Evolutionary conservation across 2,329 filamentous ascomycete species (phyloP).

Genomic region (Microdochium bolleyi): DNA sequence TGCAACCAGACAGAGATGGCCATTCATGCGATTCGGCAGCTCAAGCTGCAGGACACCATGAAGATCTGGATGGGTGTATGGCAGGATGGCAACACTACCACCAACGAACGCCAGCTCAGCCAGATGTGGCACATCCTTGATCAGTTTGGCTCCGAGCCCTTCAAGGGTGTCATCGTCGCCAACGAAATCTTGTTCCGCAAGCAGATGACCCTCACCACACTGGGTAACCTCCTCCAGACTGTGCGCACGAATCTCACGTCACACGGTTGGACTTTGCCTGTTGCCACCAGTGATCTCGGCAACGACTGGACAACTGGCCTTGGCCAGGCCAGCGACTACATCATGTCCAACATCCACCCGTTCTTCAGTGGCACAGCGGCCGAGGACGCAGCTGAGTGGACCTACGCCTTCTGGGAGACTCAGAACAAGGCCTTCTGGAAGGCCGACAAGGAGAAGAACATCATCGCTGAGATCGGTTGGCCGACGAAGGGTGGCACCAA

Average conservation of each 20-base stretch:
- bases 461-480: constrained; percentile 92
- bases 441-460: constrained; percentile 54
- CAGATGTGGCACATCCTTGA: constrained; percentile 84
- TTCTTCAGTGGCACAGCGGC: constrained; percentile 81
- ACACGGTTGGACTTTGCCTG: constrained; percentile 60
- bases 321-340: constrained; percentile 65
- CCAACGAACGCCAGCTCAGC: constrained; percentile 70
- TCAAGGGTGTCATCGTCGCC: constrained; percentile 75
- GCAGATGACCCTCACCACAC: constrained; percentile 57
- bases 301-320: constrained; percentile 74
- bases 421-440: constrained; percentile 61
- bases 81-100: constrained; percentile 77
- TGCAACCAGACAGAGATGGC: constrained; percentile 97
- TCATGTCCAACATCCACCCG: constrained; percentile 96
- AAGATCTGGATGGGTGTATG: constrained; percentile 95
- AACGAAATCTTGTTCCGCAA: constrained; percentile 74
- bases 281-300: constrained; percentile 84
- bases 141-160: constrained; percentile 56
- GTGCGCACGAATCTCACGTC: constrained; percentile 67
- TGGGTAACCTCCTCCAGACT: constrained; percentile 56
- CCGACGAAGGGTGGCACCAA: constrained; percentile 73
- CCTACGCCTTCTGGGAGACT: constrained; percentile 69
- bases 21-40: constrained; percentile 67
- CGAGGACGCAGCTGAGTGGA: constrained; percentile 67
- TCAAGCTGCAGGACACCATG: constrained; percentile 63